phyloP scores from a whole-genome alignment of 495 filamentous ascomycete species.

The Tricharina praecox region DNA sequence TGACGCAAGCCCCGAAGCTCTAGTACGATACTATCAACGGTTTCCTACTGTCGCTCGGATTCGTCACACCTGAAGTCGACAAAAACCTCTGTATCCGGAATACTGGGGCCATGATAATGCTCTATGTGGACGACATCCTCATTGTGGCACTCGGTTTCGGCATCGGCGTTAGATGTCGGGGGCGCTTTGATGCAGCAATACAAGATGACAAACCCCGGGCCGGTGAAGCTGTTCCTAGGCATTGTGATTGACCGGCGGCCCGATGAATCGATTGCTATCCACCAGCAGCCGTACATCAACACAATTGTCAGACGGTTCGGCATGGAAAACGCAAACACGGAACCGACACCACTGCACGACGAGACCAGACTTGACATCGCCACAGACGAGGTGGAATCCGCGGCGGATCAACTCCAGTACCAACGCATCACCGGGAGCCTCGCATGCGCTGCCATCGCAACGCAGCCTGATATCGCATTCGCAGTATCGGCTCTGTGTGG shows the following conservation, averaged over 20 bases:
- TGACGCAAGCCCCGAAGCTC: constrained; percentile 8
- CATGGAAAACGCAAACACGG: neutral
- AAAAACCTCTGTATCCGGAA: constrained; percentile 5
- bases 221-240: neutral
- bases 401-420: no score
- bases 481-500: neutral
- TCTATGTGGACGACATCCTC: constrained; percentile 7
- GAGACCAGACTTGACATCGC: neutral
- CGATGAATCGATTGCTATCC: neutral
- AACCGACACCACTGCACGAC: neutral
- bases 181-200: neutral
- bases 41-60: constrained; percentile 2
- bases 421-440: neutral
- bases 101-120: neutral
- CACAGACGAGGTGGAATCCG: no score
- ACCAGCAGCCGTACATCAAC: neutral
- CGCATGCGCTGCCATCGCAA: constrained; percentile 4
- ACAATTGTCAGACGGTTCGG: neutral
- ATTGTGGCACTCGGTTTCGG: neutral
- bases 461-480: constrained; percentile 5
- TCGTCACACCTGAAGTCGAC: neutral
- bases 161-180: neutral
- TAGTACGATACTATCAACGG: constrained; percentile 3
- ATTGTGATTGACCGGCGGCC: neutral
- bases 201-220: constrained; percentile 5